Percentiles rank a stretch among this genome's conserved stretches.
Conservation (phyloP, 768 basidiomycete species). For the Naganishia friedmannii region DNA sequence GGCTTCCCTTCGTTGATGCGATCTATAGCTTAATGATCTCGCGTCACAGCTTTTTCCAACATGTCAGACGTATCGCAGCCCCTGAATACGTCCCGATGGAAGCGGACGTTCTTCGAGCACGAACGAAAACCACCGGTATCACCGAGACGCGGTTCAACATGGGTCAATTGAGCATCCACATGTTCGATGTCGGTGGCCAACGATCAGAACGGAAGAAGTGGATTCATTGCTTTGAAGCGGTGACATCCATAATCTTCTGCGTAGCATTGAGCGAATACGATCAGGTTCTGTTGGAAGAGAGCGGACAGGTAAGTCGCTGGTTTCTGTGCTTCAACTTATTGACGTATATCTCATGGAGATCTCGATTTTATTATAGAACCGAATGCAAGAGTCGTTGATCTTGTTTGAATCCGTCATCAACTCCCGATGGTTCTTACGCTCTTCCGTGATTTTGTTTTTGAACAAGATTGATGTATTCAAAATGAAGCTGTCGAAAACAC, state of each 20-base stretch:
- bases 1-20: no score
- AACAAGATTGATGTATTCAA: conserved; percentile 70
- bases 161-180: conserved; percentile 58
- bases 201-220: conserved; percentile 68
- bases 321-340: neutral
- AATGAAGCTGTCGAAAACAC: conserved; percentile 64
- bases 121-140: conserved; percentile 84
- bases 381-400: conserved; percentile 71
- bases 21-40: neutral
- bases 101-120: conserved; percentile 80
- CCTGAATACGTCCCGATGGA: conserved; percentile 80
- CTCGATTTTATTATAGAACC: conserved; percentile 60
- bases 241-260: conserved; percentile 75
- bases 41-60: conserved; percentile 70
- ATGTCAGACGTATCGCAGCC: conserved; percentile 76
- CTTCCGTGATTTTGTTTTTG: conserved; percentile 61
- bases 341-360: neutral
- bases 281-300: conserved; percentile 68
- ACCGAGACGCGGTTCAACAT: conserved; percentile 71
- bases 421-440: conserved; percentile 68
- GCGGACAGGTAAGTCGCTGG: conserved; percentile 48
- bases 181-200: conserved; percentile 79
- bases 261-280: conserved; percentile 73
- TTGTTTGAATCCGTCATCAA: conserved; percentile 78
- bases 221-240: conserved; percentile 61